Percentiles rank a stretch among this genome's conserved stretches.
Evolutionary conservation across 129 eudicot species (phyloP).

Genomic region (Artemisia annua): DNA sequence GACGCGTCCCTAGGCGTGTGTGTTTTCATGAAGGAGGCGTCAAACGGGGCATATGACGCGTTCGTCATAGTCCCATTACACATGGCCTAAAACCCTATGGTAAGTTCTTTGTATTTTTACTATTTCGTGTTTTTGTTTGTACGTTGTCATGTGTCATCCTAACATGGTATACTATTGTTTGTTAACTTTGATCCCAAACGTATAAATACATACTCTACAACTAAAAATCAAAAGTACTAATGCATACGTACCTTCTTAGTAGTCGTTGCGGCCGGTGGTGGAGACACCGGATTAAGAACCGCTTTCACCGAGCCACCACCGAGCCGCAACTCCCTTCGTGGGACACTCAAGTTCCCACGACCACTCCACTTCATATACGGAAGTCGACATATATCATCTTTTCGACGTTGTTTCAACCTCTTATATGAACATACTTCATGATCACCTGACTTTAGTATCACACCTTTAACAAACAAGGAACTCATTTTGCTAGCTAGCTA

Average conservation of each 20-base stretch:
- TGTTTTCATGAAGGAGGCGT: too few species aligned
- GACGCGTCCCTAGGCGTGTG: too few species aligned
- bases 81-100: too few species aligned
- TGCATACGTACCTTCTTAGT: constrained; percentile 55
- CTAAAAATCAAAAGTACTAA: neutral
- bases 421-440: constrained; percentile 30
- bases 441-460: constrained; percentile 32
- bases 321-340: constrained; percentile 7
- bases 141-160: neutral
- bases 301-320: constrained; percentile 42
- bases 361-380: neutral
- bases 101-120: too few species aligned
- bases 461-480: constrained; percentile 40
- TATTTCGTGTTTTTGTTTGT: neutral
- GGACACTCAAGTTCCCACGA: constrained; percentile 18
- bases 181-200: neutral
- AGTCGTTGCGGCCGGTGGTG: constrained; percentile 45
- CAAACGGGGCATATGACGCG: too few species aligned
- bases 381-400: constrained; percentile 10
- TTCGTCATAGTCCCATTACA: too few species aligned
- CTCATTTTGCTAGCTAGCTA: constrained; percentile 31
- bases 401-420: constrained; percentile 33
- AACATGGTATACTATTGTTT: neutral
- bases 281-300: constrained; percentile 50
- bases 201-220: neutral